A percentile compares a stretch with the other conserved stretches of the same genome.
Conservation (phyloP, 2,329 filamentous ascomycete genomes). For the Hypoxylon sp. region DNA sequence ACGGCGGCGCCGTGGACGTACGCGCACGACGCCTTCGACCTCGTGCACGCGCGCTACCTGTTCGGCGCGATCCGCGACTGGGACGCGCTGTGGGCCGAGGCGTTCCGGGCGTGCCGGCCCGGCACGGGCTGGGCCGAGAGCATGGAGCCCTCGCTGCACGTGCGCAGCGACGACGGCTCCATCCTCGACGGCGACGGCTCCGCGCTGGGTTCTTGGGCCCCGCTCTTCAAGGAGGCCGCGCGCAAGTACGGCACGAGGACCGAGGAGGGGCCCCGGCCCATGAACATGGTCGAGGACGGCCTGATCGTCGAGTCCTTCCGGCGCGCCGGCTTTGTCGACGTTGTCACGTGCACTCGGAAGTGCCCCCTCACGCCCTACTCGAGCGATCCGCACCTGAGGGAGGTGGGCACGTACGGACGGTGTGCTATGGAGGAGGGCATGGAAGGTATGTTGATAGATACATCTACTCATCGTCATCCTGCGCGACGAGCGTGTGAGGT, state of each 20-base stretch:
- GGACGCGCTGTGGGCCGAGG: slow-evolving; percentile 30
- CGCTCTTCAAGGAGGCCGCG: slow-evolving; percentile 5
- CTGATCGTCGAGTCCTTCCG: slow-evolving; percentile 2
- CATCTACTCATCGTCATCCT: no score
- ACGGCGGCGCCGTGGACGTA: slow-evolving; percentile 31
- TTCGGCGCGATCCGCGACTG: slow-evolving; percentile 35
- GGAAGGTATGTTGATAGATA: slow-evolving; percentile 27
- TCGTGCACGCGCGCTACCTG: slow-evolving; percentile 37
- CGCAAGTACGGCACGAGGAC: slow-evolving; percentile 1
- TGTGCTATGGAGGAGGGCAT: slow-evolving; percentile 26
- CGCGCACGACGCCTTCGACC: slow-evolving; percentile 30
- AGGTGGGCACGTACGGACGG: slow-evolving; percentile 21
- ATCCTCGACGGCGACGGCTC: slow-evolving; percentile 16
- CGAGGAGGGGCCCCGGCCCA: not conserved
- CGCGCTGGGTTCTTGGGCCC: slow-evolving; percentile 10
- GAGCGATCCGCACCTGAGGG: slow-evolving; percentile 10
- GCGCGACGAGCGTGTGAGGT: no score
- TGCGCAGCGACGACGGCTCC: slow-evolving; percentile 26
- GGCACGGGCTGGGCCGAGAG: slow-evolving; percentile 34
- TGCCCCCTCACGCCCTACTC: slow-evolving; percentile 24
- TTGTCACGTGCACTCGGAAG: slow-evolving; percentile 11
- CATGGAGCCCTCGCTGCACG: slow-evolving; percentile 22
- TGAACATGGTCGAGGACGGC: slow-evolving; percentile 19
- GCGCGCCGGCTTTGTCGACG: slow-evolving; percentile 22
- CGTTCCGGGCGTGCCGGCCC: slow-evolving; percentile 23